These are phyloP conservation scores for Aristolochia californica DNA, from an alignment of 164 flowering plant species.

Conservation along the genomic window DNA sequence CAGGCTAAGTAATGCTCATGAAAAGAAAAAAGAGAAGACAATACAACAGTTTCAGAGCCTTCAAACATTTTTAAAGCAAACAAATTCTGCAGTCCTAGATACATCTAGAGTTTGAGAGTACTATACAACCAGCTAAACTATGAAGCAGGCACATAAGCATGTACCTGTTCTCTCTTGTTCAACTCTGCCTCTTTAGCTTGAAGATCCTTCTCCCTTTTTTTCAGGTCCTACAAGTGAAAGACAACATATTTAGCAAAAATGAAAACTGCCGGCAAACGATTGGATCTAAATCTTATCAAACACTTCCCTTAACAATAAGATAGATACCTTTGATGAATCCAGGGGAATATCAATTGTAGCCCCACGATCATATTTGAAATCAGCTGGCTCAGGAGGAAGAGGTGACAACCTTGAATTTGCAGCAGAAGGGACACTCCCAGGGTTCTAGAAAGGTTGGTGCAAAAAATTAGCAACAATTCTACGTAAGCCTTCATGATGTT, in stretches of 20 bases:
- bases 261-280: no score
- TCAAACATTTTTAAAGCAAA: no score
- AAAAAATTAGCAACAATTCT: background rate
- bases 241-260: background rate
- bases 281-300: no score
- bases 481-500: no score
- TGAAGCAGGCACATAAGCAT: background rate
- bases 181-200: conserved; percentile 88
- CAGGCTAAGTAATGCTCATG: no score
- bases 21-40: no score
- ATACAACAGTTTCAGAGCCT: no score
- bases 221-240: conserved; percentile 43
- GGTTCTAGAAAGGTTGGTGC: conserved; percentile 30
- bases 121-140: no score
- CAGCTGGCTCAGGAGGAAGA: conserved; percentile 90
- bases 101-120: no score
- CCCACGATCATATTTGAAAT: conserved; percentile 54
- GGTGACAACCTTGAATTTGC: conserved; percentile 81
- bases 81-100: no score
- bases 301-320: background rate
- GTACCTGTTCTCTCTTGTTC: conserved; percentile 82
- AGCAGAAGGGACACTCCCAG: conserved; percentile 54
- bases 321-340: conserved; percentile 36
- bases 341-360: conserved; percentile 83
- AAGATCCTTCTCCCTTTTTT: conserved; percentile 79